Evolutionary conservation across 2,329 filamentous ascomycete genomes (phyloP).

Genomic region (Diaporthe batatas): DNA sequence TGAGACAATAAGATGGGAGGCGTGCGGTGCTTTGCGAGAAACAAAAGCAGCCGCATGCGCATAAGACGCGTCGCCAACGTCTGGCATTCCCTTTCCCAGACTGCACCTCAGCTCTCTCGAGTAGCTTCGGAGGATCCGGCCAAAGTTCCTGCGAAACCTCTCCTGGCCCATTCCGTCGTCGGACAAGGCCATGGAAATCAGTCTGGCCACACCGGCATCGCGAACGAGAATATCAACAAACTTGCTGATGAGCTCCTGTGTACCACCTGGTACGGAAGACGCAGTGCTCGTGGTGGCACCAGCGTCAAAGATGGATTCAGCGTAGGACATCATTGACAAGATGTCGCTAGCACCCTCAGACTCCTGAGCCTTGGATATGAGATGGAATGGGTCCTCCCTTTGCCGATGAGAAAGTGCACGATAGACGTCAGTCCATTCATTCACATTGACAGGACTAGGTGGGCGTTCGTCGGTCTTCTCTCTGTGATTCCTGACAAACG

Average conservation of each 20-base stretch:
- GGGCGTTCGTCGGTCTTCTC: background rate
- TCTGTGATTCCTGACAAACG: background rate
- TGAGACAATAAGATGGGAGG: conserved; percentile 1
- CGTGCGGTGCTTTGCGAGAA: background rate
- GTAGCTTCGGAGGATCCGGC: background rate
- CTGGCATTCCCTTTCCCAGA: background rate
- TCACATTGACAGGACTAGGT: background rate
- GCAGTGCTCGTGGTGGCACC: background rate
- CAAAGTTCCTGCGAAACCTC: conserved; percentile 3
- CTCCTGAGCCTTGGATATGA: background rate
- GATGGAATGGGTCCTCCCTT: background rate
- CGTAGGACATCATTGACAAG: background rate
- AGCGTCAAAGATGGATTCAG: conserved; percentile 1
- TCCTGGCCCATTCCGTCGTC: background rate
- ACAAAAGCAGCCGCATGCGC: background rate
- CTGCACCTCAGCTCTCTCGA: conserved; percentile 2
- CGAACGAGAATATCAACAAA: background rate
- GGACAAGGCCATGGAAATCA: background rate
- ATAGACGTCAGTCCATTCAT: conserved; percentile 2
- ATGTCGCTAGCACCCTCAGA: background rate
- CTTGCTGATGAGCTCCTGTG: conserved; percentile 1
- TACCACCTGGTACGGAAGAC: background rate
- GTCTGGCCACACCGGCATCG: background rate
- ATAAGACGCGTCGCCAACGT: background rate
- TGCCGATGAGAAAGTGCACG: background rate